Conservation (phyloP, 371 early-diverging fungal genomes). For the Haplosporangium sp. region DNA sequence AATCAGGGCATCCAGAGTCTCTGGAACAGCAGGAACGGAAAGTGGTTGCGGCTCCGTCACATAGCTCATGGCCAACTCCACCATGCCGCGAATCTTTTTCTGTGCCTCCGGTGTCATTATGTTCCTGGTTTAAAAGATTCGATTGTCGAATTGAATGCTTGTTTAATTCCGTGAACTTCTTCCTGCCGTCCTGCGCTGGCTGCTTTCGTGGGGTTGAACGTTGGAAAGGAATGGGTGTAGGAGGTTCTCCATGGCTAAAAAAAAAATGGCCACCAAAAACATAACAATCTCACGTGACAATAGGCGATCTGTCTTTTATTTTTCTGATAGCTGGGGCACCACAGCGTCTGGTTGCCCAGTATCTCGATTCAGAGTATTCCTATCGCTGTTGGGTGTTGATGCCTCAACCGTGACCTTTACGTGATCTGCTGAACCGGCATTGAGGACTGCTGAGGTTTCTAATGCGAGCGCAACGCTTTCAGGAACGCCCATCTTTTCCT, state of each 20-base stretch:
- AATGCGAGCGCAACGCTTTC: background rate
- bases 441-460: constrained; percentile 2
- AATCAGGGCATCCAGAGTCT: constrained; percentile 37
- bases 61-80: constrained; percentile 43
- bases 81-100: constrained; percentile 49
- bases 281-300: no score
- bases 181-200: no score
- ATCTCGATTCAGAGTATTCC: background rate
- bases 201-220: no score
- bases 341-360: no score
- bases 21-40: constrained; percentile 39
- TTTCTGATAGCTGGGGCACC: no score
- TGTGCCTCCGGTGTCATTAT: constrained; percentile 48
- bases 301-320: no score
- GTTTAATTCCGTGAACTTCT: no score
- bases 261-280: no score
- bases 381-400: background rate
- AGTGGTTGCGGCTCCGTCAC: constrained; percentile 41
- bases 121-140: background rate
- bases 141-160: no score
- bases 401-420: constrained; percentile 15
- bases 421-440: background rate
- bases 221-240: no score
- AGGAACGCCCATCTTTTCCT: constrained; percentile 4
- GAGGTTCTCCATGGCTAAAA: no score